phyloP scores from a whole-genome alignment of 805 yeast genomes.

The Cyberlindnera nakhonratchasimensis region DNA sequence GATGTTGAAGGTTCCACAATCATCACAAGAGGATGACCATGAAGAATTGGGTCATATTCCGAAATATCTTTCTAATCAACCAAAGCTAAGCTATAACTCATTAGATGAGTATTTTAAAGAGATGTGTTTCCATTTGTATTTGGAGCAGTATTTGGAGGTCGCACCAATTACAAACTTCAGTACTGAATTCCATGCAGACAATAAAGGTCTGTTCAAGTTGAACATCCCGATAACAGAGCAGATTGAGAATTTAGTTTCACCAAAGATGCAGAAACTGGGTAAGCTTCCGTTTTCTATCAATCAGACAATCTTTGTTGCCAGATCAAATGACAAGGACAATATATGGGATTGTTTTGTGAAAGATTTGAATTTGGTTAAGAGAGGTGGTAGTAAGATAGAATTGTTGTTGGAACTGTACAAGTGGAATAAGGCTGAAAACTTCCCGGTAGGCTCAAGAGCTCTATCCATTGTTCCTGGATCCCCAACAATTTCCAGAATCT shows the following conservation, averaged over 20 bases:
- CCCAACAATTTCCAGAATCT: conserved; percentile 57
- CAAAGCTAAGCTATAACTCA: conserved; percentile 46
- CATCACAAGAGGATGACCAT: conserved; percentile 18
- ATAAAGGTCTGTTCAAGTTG: conserved; percentile 39
- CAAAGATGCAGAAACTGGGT: conserved; percentile 49
- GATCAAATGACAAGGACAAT: conserved; percentile 42
- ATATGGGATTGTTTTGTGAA: conserved; percentile 62
- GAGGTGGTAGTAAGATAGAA: conserved; percentile 34
- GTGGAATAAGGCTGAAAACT: conserved; percentile 51
- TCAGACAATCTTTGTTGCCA: conserved; percentile 54
- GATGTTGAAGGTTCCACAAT: conserved; percentile 14
- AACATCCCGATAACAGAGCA: conserved; percentile 44
- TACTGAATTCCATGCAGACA: conserved; percentile 51
- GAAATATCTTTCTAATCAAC: conserved; percentile 28
- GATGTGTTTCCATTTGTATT: conserved; percentile 56
- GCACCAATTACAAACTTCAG: conserved; percentile 45
- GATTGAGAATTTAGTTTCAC: conserved; percentile 46
- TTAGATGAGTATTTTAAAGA: conserved; percentile 52
- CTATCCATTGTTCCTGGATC: conserved; percentile 55
- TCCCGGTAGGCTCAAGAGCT: conserved; percentile 43
- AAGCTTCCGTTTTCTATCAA: conserved; percentile 57
- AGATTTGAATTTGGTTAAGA: conserved; percentile 35
- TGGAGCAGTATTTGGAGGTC: conserved; percentile 54
- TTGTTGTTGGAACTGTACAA: conserved; percentile 49
- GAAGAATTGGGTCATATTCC: conserved; percentile 28